These are phyloP conservation scores for Pseudocercospora ulei DNA, from an alignment of 2,329 filamentous ascomycete genomes.

Conservation along the genomic window DNA sequence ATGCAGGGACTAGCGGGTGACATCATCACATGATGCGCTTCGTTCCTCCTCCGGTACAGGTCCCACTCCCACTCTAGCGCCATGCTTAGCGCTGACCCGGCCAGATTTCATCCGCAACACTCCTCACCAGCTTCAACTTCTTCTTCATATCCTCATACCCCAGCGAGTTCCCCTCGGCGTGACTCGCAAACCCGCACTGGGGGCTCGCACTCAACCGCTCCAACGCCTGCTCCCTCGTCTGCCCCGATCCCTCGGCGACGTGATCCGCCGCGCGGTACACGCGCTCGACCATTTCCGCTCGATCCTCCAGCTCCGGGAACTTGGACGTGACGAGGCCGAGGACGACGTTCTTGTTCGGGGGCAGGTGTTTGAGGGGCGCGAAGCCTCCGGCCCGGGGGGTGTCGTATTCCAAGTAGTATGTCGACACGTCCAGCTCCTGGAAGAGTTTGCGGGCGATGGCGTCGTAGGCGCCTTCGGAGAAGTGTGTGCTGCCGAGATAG, in stretches of 20 bases:
- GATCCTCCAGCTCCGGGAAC: conserved; percentile 3
- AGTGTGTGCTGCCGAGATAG: conserved; percentile 1
- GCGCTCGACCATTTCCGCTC: conserved; percentile 40
- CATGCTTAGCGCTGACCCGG: conserved; percentile 45
- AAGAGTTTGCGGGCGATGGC: conserved; percentile 5
- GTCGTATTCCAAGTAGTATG: conserved; percentile 8
- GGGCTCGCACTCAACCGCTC: conserved; percentile 59
- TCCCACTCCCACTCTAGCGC: no score
- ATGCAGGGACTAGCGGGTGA: no score
- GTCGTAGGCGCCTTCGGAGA: conserved; percentile 4
- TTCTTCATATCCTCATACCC: conserved; percentile 56
- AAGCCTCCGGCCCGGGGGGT: conserved; percentile 5
- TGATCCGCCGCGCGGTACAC: conserved; percentile 50
- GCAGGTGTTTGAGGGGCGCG: conserved; percentile 4
- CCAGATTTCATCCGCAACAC: conserved; percentile 67
- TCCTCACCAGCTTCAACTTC: conserved; percentile 60
- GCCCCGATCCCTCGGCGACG: conserved; percentile 56
- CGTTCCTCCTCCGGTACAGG: no score
- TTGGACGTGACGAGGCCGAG: conserved; percentile 2
- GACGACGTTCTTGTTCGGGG: conserved; percentile 5
- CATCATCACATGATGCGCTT: no score
- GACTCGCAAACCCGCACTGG: conserved; percentile 53
- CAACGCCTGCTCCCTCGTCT: conserved; percentile 54
- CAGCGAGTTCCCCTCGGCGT: conserved; percentile 58
- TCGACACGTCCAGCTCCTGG: conserved; percentile 1